Base-by-base conservation (phyloP, 371 early-diverging fungal genomes). In the Cokeromyces recurvatus region DNA sequence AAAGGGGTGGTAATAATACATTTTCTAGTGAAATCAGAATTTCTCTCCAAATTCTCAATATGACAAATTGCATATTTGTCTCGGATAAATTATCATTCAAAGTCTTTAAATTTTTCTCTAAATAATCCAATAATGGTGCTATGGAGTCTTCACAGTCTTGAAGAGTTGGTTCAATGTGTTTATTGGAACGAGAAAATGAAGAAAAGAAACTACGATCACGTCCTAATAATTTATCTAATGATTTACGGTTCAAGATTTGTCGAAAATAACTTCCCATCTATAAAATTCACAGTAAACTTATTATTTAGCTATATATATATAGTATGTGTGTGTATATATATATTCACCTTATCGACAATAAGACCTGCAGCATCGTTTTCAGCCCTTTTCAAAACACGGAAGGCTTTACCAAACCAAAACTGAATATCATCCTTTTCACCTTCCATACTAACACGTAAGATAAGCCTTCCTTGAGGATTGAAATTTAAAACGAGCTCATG, bases 381-480 rank as follows among this genome's bases (percentile, higher is more conserved):
- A 35, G 89, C 79, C 38, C 87, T 76, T 55, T 84, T 82, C n/a
- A 91, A 52, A 12, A 75, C 76, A 32, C 89, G 77, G 75, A 90
- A 86, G 14, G 88, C 80, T 48, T 83, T 79, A 40, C 92, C 85
- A 58, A 94, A 93, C 85, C 90, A 93, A 59, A 92, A 95, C 57
- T 92, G 93, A 10, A 89, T 84, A 51, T 94, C 95, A 36, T 92
- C 92, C 34, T 86, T 84, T 68, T 92, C 95, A 27, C 90, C 91
- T 46, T 91, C 92, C 79, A 94, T 81, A 15, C 89, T 92, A 27
- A 94, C 73, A 12, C 92, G 81, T 24, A 95, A 48, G 40, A 89
- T 51, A 24, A 95, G 55, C 19, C 84, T 79, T 0, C 96, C 96
- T 48, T 90, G 84, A 20, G 91, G 92, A 39, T 86, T 85, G 48